Base-by-base conservation (phyloP, 495 filamentous ascomycete genomes). In the Penicillium macrosclerotiorum region DNA sequence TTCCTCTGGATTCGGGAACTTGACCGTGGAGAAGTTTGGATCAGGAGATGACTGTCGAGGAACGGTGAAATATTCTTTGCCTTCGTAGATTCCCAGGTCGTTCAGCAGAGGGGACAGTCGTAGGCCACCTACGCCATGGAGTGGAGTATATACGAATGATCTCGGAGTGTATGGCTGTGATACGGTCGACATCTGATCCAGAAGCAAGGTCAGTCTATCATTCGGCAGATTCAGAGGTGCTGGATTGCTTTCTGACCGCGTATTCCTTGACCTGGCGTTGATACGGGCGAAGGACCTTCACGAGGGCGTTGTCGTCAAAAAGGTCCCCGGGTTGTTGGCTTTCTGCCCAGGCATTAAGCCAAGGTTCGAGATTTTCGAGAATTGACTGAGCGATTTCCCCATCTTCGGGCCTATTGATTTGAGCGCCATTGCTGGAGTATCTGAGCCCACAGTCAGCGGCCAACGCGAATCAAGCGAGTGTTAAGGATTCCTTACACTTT, bases 1-100 rank as follows among this genome's bases (percentile, higher is more conserved):
- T 54, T 89, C 85, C 57, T 89, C 85, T 0, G 85, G 85, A 51
- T 89, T 89, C 2, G 85, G 85, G 53, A 86, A 88, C 18, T 69
- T 69, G 14, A 87, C 80, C 0, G 84, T 87, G 2, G 84, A 81
- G 39, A 89, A 89, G 29, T 85, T 75, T 0, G 85, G 81, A 59
- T 89, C 70, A 5, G 85, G 82, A 30, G 75, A 42, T 20, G 73
- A 72, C 56, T 82, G 79, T 24, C 72, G 68, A 35, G 57, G 47
- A 14, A 82, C 78, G 25, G 71, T 46, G 40, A 71, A 74, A 19
- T 64, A 67, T 26, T 71, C 57, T 12, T 48, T 54, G 14, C 8
- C 38, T 30, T 41, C 24, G 1, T 30, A 11, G 20, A 80, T 63
- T 1, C 72, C 76, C 32, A 82, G 54, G n/a, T 65, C 63, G 20